A percentile compares a stretch with the other conserved stretches of the same genome.
phyloP scores from a whole-genome alignment of 2,329 filamentous ascomycete species.

The Fusarium floridanum region DNA sequence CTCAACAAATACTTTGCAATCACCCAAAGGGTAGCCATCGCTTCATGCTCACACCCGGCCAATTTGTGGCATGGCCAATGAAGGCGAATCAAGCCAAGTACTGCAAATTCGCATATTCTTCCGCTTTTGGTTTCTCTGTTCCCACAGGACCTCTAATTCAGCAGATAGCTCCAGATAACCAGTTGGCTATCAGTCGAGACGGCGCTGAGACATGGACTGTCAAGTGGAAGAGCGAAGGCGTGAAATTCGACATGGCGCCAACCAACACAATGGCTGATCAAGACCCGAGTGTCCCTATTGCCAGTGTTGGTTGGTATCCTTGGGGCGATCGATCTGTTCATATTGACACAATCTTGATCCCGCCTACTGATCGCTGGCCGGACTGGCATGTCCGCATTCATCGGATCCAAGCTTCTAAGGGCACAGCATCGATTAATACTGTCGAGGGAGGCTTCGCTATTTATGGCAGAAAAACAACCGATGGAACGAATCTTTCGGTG shows the following conservation, averaged over 20 bases:
- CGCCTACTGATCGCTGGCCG: slow-evolving; percentile 49
- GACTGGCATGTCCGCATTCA: slow-evolving; percentile 52
- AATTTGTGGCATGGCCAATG: slow-evolving; percentile 54
- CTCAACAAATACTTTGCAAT: slow-evolving; percentile 61
- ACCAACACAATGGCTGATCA: too few species aligned
- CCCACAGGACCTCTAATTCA: slow-evolving; percentile 52
- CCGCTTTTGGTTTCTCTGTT: slow-evolving; percentile 60
- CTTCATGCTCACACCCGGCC: slow-evolving; percentile 57
- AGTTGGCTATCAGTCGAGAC: slow-evolving; percentile 48
- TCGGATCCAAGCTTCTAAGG: not conserved
- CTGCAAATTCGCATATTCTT: slow-evolving; percentile 63
- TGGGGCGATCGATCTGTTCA: slow-evolving; percentile 46
- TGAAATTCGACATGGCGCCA: not conserved
- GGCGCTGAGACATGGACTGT: slow-evolving; percentile 49
- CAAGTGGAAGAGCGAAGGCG: slow-evolving; percentile 45
- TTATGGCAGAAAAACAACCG: not conserved
- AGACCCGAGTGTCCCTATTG: not conserved
- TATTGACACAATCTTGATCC: slow-evolving; percentile 47
- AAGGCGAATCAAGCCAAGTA: slow-evolving; percentile 61
- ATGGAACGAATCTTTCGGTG: slow-evolving; percentile 15
- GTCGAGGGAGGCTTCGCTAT: slow-evolving; percentile 42
- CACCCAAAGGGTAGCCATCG: slow-evolving; percentile 52
- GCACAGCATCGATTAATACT: slow-evolving; percentile 10
- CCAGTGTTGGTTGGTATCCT: slow-evolving; percentile 37
- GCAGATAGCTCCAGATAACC: slow-evolving; percentile 53